Percentiles rank a stretch among this genome's conserved stretches.
Conservation (phyloP, 306 rosid species). For the Quercus rubra region DNA sequence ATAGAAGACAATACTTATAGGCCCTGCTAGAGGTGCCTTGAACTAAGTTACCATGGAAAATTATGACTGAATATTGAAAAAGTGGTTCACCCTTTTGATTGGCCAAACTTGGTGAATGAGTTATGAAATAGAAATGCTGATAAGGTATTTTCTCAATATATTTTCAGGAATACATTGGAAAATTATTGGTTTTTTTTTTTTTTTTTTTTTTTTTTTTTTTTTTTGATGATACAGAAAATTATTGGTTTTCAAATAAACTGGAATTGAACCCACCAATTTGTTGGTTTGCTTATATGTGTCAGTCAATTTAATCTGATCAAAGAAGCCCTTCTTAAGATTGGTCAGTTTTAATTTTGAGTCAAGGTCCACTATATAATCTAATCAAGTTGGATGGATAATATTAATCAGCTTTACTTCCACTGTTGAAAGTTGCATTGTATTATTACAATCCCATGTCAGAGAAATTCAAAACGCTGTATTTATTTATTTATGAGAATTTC, state of each 20-base stretch:
- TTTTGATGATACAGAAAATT: no score
- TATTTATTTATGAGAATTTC: not conserved
- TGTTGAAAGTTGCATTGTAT: not conserved
- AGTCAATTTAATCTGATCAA: no score
- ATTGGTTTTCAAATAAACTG: not conserved
- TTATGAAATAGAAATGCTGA: not conserved
- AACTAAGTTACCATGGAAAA: not conserved
- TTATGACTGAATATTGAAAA: not conserved
- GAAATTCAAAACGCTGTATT: not conserved
- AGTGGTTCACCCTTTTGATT: not conserved
- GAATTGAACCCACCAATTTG: not conserved
- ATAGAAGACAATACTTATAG: not conserved
- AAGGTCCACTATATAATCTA: not conserved
- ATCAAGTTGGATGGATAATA: not conserved
- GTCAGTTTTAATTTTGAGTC: not conserved
- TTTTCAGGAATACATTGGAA: no score
- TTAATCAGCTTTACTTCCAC: not conserved
- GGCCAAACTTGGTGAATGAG: not conserved
- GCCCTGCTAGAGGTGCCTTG: not conserved
- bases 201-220: no score
- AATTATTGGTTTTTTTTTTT: no score
- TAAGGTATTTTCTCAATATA: not conserved
- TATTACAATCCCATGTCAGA: not conserved
- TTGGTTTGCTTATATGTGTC: not conserved
- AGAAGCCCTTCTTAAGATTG: no score